Conservation (phyloP, 192 early-diverging fungal genomes). For the Coemansia asiatica region DNA sequence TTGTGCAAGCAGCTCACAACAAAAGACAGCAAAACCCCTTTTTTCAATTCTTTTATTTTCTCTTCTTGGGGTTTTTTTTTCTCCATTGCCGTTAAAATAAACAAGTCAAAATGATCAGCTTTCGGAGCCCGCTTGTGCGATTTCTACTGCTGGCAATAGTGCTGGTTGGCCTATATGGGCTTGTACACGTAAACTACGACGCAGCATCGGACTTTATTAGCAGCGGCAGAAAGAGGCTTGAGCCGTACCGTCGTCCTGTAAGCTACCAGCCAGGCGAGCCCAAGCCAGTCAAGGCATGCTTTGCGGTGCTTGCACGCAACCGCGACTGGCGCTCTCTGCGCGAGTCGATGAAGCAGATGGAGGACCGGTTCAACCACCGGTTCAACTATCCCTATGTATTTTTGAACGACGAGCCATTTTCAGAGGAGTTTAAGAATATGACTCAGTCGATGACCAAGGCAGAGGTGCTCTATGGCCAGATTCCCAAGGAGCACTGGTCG, state of each 20-base stretch:
- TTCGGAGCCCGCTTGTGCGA: constrained; percentile 37
- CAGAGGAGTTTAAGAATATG: constrained; percentile 63
- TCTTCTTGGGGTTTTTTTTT: constrained; percentile 8
- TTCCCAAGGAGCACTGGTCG: constrained; percentile 73
- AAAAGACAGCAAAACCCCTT: too few relatives aligned
- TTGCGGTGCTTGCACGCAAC: constrained; percentile 72
- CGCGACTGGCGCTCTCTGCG: constrained; percentile 64
- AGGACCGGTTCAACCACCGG: constrained; percentile 74
- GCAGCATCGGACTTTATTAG: constrained; percentile 20
- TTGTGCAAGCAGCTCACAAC: too few relatives aligned
- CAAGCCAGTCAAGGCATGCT: constrained; percentile 59
- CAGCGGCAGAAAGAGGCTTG: constrained; percentile 11
- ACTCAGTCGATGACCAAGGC: constrained; percentile 59
- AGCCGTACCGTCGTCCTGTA: constrained; percentile 19
- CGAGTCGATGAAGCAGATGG: constrained; percentile 67
- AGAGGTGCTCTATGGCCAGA: constrained; percentile 61
- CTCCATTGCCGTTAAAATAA: too few relatives aligned
- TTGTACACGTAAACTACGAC: constrained; percentile 44
- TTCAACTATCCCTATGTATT: constrained; percentile 85
- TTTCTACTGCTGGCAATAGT: constrained; percentile 34
- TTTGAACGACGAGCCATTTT: constrained; percentile 74
- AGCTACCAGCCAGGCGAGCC: constrained; percentile 41
- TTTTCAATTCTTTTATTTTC: constrained; percentile 7
- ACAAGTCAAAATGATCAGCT: constrained; percentile 16
- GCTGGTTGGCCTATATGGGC: constrained; percentile 23